Conservation (phyloP, 305 asterid species). For the Ajuga reptans region DNA sequence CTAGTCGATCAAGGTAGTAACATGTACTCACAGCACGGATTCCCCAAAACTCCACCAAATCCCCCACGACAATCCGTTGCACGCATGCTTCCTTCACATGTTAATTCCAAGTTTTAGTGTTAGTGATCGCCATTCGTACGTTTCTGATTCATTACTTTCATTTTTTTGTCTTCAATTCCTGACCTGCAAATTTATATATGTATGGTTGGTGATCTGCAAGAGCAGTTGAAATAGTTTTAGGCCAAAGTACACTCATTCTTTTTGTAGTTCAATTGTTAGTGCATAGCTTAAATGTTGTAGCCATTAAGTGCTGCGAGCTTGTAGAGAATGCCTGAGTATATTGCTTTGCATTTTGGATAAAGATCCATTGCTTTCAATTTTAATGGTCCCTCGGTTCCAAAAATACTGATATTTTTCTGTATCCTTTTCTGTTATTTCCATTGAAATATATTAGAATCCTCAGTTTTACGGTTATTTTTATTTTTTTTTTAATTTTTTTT, state of each 20-base stretch:
- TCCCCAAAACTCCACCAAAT: constrained; percentile 26
- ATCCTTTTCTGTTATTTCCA: too few species aligned
- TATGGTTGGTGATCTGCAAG: not conserved
- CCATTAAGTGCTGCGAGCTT: not conserved
- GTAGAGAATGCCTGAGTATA: not conserved
- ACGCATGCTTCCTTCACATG: constrained; percentile 26
- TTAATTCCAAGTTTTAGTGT: constrained; percentile 24
- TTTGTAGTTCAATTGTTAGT: constrained; percentile 6
- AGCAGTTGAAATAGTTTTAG: constrained; percentile 6
- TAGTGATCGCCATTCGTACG: constrained; percentile 20
- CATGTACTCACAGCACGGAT: constrained; percentile 23
- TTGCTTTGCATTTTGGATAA: too few species aligned
- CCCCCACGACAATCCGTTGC: constrained; percentile 20
- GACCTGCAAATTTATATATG: constrained; percentile 28
- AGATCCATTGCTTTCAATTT: too few species aligned
- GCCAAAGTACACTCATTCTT: not conserved
- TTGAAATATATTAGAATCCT: too few species aligned
- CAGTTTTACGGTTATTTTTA: too few species aligned
- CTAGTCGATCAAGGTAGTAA: constrained; percentile 24
- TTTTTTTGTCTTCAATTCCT: not conserved
- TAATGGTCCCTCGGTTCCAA: too few species aligned
- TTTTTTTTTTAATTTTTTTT: too few species aligned
- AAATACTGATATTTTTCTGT: too few species aligned
- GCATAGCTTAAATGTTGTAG: not conserved
- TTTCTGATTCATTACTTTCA: constrained; percentile 8